Evolutionary conservation across 192 early-diverging fungal species (phyloP), one percentile per base, ranked within the genome.

Genomic region (Umbelopsis vinacea): DNA sequence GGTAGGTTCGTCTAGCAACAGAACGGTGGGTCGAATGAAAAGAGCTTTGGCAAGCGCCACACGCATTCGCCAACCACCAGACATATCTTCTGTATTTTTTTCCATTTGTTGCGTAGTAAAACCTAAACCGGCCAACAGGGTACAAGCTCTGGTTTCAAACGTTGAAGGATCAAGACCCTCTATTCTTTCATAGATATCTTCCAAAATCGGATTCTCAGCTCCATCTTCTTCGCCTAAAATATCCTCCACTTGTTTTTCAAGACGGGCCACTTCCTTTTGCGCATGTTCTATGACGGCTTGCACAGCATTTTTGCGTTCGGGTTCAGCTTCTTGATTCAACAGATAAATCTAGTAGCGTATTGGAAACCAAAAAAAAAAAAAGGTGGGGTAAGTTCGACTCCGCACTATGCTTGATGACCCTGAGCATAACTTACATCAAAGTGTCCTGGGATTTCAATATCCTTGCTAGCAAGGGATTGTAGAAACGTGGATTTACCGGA

Each of bases 31-130:
- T 84, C 52, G 87, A 88, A 76, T 91, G 78, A 98, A 98, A 79
- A 98, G 86, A 55, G 95, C 95, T 73, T 93, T 89, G 66, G 96
- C 95, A 23, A 98, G 89, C 6, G 95, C 92, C 50, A 98, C 96
- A 71, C 96, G 87, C 96, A 98, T 98, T 69, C 96, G 87, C 96
- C 96, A 98, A 73, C 96, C 96, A 88, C 96, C 96, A 74, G 95
- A 97, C 76, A 98, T 88, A 73, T 95, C 93, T 88, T 94, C 94
- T 43, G 96, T 98, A 73, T 88, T 88, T 82, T 92, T 90, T 73
- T 87, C 83, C 95, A 97, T 97, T 69, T 89, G 90, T 53, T 87
- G 84, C 75, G 89, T 87, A 72, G 83, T 86, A 79, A 98, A 98
- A 35, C 96, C 96, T 54, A 98, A 87, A 87, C 96, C 96, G 81